Evolutionary conservation across 345 rosid species (phyloP).

Genomic region (Aquilaria malaccensis): DNA sequence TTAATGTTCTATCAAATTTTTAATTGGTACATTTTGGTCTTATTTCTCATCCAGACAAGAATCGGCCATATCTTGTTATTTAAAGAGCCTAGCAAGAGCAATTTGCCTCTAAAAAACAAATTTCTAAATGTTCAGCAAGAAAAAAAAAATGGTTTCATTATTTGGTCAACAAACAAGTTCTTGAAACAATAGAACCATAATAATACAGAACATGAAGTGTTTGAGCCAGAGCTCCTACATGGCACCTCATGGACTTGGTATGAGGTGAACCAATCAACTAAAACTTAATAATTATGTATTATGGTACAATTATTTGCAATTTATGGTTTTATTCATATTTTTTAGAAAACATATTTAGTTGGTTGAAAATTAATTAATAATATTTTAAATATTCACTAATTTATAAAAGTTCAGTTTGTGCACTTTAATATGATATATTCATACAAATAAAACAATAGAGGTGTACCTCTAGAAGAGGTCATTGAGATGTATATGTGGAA

Average conservation of each 20-base stretch:
- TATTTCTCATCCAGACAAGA: not conserved
- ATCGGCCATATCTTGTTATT: not conserved
- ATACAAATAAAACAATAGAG: slow-evolving; percentile 19
- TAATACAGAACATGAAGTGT: slow-evolving; percentile 13
- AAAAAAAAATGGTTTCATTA: not conserved
- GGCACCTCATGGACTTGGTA: not conserved
- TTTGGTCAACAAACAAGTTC: not conserved
- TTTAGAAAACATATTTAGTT: not conserved
- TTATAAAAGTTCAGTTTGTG: not conserved
- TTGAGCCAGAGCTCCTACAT: not conserved
- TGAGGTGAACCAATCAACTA: not conserved
- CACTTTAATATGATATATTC: slow-evolving; percentile 17
- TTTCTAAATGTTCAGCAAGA: not conserved
- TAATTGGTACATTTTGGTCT: not conserved
- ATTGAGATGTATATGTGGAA: too few species aligned
- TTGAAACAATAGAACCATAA: not conserved
- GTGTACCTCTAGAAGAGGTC: too few species aligned
- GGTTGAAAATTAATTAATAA: not conserved
- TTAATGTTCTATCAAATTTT: not conserved
- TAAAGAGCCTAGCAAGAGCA: not conserved
- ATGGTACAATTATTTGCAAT: not conserved
- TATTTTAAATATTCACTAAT: not conserved
- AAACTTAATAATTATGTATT: too few species aligned
- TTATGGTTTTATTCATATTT: not conserved
- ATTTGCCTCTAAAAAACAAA: not conserved